phyloP scores from a whole-genome alignment of 176 grass and related monocot species.

The Lolium multiflorum region DNA sequence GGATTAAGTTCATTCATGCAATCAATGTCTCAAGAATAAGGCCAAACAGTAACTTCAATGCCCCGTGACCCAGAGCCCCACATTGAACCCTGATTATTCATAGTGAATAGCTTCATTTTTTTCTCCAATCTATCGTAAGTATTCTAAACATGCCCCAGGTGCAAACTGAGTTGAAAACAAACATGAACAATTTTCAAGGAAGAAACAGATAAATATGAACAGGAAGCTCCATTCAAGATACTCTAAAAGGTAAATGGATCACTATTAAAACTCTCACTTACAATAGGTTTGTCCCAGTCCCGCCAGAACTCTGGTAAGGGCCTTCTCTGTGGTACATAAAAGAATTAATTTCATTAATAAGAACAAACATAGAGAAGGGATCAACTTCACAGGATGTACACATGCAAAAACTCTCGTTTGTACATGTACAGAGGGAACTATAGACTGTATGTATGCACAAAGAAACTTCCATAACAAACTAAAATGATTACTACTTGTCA shows the following conservation, averaged over 20 bases:
- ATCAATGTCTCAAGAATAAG: constrained; percentile 22
- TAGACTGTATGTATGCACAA: neutral
- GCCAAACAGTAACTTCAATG: neutral
- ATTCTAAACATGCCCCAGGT: constrained; percentile 16
- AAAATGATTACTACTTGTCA: constrained; percentile 27
- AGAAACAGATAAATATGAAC: constrained; percentile 16
- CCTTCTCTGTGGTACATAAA: constrained; percentile 71
- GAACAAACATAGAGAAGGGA: neutral
- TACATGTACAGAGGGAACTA: neutral
- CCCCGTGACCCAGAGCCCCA: neutral
- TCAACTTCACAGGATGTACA: constrained; percentile 5
- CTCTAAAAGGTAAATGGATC: constrained; percentile 8
- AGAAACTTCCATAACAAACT: neutral
- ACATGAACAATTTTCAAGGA: neutral
- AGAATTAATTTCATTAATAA: constrained; percentile 24
- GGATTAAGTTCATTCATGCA: neutral
- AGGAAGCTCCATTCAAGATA: neutral
- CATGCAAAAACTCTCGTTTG: constrained; percentile 9
- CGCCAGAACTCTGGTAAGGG: constrained; percentile 97
- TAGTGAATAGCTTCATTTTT: neutral
- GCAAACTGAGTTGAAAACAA: constrained; percentile 25
- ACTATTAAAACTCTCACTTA: constrained; percentile 60
- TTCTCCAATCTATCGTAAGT: neutral
- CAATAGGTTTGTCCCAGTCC: constrained; percentile 91
- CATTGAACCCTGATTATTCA: neutral